phyloP scores from a whole-genome alignment of 108 stramenopile genomes.

The Fistulifera pelliculosa region DNA sequence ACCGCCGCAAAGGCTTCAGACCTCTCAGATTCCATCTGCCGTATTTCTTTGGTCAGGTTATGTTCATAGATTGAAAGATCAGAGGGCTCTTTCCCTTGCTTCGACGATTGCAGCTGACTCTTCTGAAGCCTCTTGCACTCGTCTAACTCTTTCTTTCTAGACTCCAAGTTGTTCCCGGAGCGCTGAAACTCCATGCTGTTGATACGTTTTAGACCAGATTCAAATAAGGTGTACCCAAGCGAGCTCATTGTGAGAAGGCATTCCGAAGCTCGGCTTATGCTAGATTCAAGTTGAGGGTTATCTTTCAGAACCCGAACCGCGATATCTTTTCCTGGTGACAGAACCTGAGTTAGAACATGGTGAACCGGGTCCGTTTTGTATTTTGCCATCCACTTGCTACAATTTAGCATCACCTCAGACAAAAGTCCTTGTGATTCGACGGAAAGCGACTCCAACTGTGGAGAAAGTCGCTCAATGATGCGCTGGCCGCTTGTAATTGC shows the following conservation, averaged over 20 bases:
- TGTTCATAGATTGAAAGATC: conserved; percentile 14
- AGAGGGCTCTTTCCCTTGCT: conserved; percentile 8
- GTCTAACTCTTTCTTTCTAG: conserved; percentile 34
- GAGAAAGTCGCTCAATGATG: neutral
- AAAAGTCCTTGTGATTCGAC: conserved; percentile 10
- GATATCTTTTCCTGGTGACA: conserved; percentile 44
- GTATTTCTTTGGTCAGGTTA: conserved; percentile 15
- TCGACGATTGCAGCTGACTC: conserved; percentile 9
- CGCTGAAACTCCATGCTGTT: conserved; percentile 60
- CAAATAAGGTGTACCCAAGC: neutral
- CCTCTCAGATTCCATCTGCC: conserved; percentile 30
- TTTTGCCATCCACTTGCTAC: conserved; percentile 68
- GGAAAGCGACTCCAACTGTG: neutral
- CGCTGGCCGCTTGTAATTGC: conserved; percentile 26
- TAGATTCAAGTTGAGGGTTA: neutral
- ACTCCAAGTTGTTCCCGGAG: conserved; percentile 21
- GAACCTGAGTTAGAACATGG: conserved; percentile 45
- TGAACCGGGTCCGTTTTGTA: conserved; percentile 56
- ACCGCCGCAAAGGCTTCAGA: conserved; percentile 19
- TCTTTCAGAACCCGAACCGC: neutral
- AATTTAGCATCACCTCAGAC: conserved; percentile 34
- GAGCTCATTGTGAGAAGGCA: neutral
- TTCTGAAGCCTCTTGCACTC: conserved; percentile 23
- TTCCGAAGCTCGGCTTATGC: too few species aligned
- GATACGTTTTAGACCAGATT: conserved; percentile 22